Conservation (phyloP, 2,329 filamentous ascomycete species). For the Pseudonectria foliicola region DNA sequence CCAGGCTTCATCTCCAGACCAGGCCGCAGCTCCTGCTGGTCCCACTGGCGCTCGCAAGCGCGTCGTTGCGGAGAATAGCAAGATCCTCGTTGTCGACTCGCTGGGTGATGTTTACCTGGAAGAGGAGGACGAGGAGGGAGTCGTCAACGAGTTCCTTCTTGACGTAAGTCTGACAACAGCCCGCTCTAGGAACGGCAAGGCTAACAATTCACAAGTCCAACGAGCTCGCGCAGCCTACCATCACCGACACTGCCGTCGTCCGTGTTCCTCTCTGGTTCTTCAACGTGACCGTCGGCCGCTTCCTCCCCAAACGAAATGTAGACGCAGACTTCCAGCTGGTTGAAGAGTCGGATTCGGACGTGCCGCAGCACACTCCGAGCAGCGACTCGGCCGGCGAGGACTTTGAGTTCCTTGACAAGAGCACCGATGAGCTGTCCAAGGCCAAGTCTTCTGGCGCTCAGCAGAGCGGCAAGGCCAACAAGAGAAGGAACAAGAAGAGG, state of each 20-base stretch:
- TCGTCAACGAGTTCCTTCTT: constrained; percentile 74
- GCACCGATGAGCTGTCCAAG: constrained; percentile 46
- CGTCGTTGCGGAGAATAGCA: constrained; percentile 90
- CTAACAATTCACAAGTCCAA: constrained; percentile 51
- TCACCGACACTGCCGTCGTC: constrained; percentile 76
- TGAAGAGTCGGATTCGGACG: constrained; percentile 42
- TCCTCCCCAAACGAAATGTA: constrained; percentile 34
- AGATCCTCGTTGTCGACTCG: constrained; percentile 87
- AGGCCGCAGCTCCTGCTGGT: constrained; percentile 39
- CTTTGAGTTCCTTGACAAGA: constrained; percentile 58
- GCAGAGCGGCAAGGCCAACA: constrained; percentile 40
- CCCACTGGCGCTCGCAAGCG: constrained; percentile 75
- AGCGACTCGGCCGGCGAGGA: constrained; percentile 53
- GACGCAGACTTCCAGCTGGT: constrained; percentile 29
- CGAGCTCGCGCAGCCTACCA: constrained; percentile 68
- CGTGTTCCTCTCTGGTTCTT: constrained; percentile 71
- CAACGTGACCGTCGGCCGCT: constrained; percentile 45
- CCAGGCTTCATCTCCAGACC: constrained; percentile 30
- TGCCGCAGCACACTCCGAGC: constrained; percentile 44
- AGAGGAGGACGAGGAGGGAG: constrained; percentile 80
- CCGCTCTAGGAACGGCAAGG: constrained; percentile 1
- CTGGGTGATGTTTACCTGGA: constrained; percentile 92
- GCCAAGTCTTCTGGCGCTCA: constrained; percentile 44
- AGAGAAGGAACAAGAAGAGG: constrained; percentile 49
- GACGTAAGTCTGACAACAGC: constrained; percentile 55